Percentiles rank a stretch among this genome's conserved stretches.
Evolutionary conservation across 371 early-diverging fungal genomes (phyloP).

Genomic region (Vairimorpha ceranae): DNA sequence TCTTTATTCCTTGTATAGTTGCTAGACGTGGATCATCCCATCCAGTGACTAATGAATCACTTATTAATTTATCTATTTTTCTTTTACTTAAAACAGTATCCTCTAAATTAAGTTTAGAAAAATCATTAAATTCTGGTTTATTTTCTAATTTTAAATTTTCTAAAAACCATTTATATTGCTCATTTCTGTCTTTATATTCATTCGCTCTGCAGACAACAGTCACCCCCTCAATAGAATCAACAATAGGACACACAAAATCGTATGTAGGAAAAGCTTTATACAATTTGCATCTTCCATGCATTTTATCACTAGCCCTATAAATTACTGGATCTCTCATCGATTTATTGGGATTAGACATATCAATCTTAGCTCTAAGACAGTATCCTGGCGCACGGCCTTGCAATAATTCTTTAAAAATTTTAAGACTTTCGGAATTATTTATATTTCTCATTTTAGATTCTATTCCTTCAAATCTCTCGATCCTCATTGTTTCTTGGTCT

Average conservation of each 20-base stretch:
- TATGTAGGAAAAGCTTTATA: slow-evolving; percentile 98
- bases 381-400: slow-evolving; percentile 63
- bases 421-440: slow-evolving; percentile 77
- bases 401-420: slow-evolving; percentile 85
- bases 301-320: slow-evolving; percentile 76
- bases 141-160: slow-evolving; percentile 70
- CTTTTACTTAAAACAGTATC: slow-evolving; percentile 97
- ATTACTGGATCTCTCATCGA: slow-evolving; percentile 97
- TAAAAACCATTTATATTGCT: slow-evolving; percentile 95
- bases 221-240: slow-evolving; percentile 93
- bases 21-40: slow-evolving; percentile 99
- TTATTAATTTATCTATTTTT: slow-evolving; percentile 92
- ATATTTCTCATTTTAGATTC: slow-evolving; percentile 77
- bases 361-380: slow-evolving; percentile 95
- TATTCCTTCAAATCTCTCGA: slow-evolving; percentile 78
- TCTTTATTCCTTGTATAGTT: slow-evolving; percentile 91
- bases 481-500: slow-evolving; percentile 76
- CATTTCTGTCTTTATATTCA: slow-evolving; percentile 97
- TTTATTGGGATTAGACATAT: slow-evolving; percentile 81
- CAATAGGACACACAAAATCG: slow-evolving; percentile 96
- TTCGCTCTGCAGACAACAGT: slow-evolving; percentile 91
- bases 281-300: slow-evolving; percentile 77
- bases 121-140: slow-evolving; percentile 62
- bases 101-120: slow-evolving; percentile 83
- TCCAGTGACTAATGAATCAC: slow-evolving; percentile 75